Conservation (phyloP, 495 filamentous ascomycete genomes). For the Elasticomyces elasticus region DNA sequence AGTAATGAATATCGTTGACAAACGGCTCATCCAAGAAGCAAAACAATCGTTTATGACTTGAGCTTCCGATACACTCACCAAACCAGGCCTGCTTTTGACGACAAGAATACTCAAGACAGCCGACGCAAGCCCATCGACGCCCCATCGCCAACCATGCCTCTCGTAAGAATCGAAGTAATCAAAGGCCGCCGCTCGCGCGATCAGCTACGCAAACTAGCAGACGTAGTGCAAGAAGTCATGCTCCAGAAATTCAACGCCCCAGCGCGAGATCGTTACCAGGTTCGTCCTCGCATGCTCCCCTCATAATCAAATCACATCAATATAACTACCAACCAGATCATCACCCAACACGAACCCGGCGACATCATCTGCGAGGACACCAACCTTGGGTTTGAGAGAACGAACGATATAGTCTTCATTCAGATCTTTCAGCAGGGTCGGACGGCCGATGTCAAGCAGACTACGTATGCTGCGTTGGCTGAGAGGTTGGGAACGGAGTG, state of each 20-base stretch:
- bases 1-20: no score
- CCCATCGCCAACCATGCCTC: constrained; percentile 8
- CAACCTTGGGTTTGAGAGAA: constrained; percentile 9
- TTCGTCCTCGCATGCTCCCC: neutral
- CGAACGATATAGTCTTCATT: constrained; percentile 14
- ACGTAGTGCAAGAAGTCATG: constrained; percentile 12
- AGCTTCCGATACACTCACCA: no score
- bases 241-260: constrained; percentile 13
- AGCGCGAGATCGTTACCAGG: constrained; percentile 16
- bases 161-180: constrained; percentile 18
- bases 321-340: constrained; percentile 5
- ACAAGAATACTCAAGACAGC: no score
- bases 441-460: constrained; percentile 9
- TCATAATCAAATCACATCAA: neutral
- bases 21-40: no score
- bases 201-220: constrained; percentile 1
- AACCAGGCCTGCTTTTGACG: no score
- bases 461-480: constrained; percentile 4
- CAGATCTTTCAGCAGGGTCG: constrained; percentile 23
- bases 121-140: neutral
- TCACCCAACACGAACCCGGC: constrained; percentile 19
- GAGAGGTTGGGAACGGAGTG: constrained; percentile 8
- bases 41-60: no score
- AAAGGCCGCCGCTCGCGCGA: constrained; percentile 3
- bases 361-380: constrained; percentile 21